Conservation (phyloP, 2,329 filamentous ascomycete species). For the Ceratocystis albifundus region DNA sequence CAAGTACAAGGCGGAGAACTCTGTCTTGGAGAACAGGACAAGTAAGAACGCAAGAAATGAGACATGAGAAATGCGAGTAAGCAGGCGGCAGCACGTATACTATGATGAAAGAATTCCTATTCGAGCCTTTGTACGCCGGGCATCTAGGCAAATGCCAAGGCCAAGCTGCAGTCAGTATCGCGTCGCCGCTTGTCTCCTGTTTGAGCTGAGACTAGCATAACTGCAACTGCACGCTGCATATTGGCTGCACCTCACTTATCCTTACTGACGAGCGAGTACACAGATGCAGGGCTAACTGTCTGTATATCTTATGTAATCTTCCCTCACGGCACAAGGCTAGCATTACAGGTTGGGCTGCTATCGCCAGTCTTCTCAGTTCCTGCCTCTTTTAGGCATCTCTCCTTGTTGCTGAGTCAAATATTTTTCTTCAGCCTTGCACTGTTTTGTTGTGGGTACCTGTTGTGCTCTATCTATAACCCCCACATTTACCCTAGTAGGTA, state of each 20-base stretch:
- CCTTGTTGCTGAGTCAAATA: too few relatives aligned
- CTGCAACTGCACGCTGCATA: background rate
- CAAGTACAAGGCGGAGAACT: constrained; percentile 3
- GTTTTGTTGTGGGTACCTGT: background rate
- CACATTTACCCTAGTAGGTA: background rate
- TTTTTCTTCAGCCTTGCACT: background rate
- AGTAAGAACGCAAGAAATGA: background rate
- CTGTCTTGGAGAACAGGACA: background rate
- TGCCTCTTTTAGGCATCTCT: background rate
- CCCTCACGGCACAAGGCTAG: background rate
- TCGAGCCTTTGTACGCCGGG: too few relatives aligned
- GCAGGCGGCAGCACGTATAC: background rate
- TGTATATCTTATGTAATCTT: background rate
- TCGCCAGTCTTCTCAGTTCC: background rate
- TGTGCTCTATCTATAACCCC: background rate
- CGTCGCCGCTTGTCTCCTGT: too few relatives aligned
- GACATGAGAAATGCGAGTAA: background rate
- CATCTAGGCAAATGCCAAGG: too few relatives aligned
- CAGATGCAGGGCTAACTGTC: background rate
- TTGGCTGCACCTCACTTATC: background rate
- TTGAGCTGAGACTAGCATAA: background rate
- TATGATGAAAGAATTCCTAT: too few relatives aligned
- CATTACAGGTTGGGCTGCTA: background rate
- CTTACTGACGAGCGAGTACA: background rate
- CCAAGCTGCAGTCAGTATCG: too few relatives aligned